A percentile compares a stretch with the other conserved stretches of the same genome.
Evolutionary conservation across 331 rosid genomes (phyloP).

Genomic region (Quercus lobata): DNA sequence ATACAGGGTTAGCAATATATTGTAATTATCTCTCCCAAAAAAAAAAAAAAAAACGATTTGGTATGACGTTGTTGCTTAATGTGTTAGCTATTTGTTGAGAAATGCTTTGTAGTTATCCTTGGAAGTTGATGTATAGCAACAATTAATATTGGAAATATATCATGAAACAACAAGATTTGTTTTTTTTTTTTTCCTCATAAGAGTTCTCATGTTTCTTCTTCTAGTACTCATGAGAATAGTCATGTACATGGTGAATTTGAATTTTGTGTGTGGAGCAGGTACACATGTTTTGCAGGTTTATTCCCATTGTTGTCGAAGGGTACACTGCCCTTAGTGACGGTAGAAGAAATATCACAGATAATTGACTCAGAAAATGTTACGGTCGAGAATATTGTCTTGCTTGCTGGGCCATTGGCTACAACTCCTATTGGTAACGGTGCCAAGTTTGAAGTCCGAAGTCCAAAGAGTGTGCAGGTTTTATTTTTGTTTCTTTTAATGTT

Average conservation of each 20-base stretch:
- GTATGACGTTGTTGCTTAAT: neutral
- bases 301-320: constrained; percentile 75
- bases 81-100: neutral
- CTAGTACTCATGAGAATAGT: neutral
- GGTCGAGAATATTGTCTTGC: constrained; percentile 73
- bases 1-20: fast-evolving
- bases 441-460: constrained; percentile 81
- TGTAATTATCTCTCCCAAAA: too few relatives aligned
- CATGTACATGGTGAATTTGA: neutral
- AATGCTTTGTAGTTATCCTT: neutral
- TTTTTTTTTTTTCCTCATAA: neutral
- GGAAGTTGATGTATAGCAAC: neutral
- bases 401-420: constrained; percentile 73
- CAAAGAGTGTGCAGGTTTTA: constrained; percentile 79
- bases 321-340: constrained; percentile 59
- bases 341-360: constrained; percentile 86
- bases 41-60: neutral
- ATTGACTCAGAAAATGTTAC: constrained; percentile 62
- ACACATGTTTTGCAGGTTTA: constrained; percentile 74
- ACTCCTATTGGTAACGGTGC: constrained; percentile 70
- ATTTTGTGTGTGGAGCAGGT: constrained; percentile 38
- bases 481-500: neutral
- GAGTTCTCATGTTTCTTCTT: neutral
- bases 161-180: too few relatives aligned
- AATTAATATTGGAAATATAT: too few relatives aligned